Conservation (phyloP, 2,329 filamentous ascomycete genomes). For the Dothistroma pini region DNA sequence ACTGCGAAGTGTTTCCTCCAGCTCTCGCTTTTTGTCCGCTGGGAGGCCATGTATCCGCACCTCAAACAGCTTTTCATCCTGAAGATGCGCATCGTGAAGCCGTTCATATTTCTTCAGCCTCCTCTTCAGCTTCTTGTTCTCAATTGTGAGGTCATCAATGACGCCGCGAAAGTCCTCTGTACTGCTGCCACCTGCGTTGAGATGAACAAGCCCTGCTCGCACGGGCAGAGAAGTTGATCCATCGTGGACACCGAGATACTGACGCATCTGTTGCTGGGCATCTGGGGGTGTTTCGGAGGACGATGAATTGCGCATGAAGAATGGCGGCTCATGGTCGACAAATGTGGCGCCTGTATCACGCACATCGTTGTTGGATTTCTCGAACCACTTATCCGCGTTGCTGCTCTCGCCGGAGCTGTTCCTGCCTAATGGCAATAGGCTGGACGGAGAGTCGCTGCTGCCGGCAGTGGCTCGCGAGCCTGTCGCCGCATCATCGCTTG, state of each 20-base stretch:
- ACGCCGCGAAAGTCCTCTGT: conserved; percentile 75
- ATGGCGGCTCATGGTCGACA: conserved; percentile 44
- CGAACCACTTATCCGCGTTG: conserved; percentile 52
- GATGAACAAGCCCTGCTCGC: conserved; percentile 40
- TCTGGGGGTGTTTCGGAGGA: conserved; percentile 45
- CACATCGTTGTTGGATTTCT: conserved; percentile 49
- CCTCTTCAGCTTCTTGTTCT: conserved; percentile 75
- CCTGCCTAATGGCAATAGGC: conserved; percentile 37
- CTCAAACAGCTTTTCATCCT: conserved; percentile 77
- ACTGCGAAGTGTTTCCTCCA: conserved; percentile 68
- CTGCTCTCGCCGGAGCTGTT: conserved; percentile 50
- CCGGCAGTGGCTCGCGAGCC: conserved; percentile 7
- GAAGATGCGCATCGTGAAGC: conserved; percentile 61
- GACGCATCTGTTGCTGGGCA: conserved; percentile 15
- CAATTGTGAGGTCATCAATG: conserved; percentile 81
- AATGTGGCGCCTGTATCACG: conserved; percentile 37
- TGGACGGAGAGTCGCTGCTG: conserved; percentile 38
- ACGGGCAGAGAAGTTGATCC: conserved; percentile 22
- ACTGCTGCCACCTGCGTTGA: conserved; percentile 52
- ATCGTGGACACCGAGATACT: conserved; percentile 9
- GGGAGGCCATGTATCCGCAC: conserved; percentile 73
- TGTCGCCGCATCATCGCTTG: conserved; percentile 14
- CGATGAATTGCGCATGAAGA: conserved; percentile 37
- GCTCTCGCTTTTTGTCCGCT: conserved; percentile 67
- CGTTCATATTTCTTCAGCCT: conserved; percentile 69